These are phyloP conservation scores for Calonectria pteridis DNA, from an alignment of 2,329 filamentous ascomycete genomes.

Conservation along the genomic window DNA sequence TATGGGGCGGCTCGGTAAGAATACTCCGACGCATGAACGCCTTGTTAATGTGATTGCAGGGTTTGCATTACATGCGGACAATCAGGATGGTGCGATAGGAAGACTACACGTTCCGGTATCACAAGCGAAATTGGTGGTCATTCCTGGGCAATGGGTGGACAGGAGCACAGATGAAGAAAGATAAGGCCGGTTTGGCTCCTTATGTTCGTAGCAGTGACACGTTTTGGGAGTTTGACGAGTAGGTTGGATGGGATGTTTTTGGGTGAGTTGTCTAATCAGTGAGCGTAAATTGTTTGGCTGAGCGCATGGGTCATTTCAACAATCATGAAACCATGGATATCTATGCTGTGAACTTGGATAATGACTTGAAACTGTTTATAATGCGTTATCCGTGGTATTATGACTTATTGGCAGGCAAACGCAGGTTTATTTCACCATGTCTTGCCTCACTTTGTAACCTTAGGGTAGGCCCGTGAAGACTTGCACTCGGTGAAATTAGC, in stretches of 20 bases:
- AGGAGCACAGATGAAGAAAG: background rate
- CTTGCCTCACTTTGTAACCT: background rate
- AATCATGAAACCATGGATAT: background rate
- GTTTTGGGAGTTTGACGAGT: background rate
- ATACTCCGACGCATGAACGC: background rate
- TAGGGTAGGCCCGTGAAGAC: background rate
- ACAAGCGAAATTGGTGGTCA: background rate
- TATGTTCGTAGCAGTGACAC: background rate
- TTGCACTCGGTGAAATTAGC: background rate
- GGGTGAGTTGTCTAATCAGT: background rate
- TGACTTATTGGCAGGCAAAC: background rate
- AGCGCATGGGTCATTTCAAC: background rate
- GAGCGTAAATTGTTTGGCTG: too few species aligned
- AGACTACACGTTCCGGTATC: background rate
- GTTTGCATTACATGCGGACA: background rate
- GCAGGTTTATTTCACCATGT: background rate
- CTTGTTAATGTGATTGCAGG: background rate
- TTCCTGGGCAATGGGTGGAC: background rate
- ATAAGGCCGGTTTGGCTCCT: background rate
- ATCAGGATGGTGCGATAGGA: background rate
- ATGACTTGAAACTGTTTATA: background rate
- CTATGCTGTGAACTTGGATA: background rate
- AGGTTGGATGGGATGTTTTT: background rate
- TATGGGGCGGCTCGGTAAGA: background rate
- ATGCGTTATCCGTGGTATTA: too few species aligned